Conservation (phyloP, 768 basidiomycete genomes). For the Boletus rufocinnamomeus region DNA sequence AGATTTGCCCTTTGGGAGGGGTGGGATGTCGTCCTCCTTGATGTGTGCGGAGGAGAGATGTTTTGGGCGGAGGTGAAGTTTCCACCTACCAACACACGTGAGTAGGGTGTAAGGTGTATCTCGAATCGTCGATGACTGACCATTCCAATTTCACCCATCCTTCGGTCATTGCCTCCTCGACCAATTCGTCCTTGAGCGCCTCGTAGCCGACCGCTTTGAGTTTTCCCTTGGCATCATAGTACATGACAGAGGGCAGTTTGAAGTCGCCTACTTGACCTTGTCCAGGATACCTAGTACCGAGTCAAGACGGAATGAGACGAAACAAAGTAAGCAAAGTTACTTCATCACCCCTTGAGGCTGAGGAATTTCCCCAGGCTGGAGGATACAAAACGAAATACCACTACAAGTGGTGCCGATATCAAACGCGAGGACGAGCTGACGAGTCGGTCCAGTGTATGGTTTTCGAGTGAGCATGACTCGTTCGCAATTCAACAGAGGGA, state of each 20-base stretch:
- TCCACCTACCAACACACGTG: constrained; percentile 28
- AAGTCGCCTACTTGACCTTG: constrained; percentile 42
- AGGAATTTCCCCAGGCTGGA: constrained; percentile 36
- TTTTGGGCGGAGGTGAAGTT: constrained; percentile 41
- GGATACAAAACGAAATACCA: constrained; percentile 40
- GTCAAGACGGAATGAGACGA: neutral
- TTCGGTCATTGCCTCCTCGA: constrained; percentile 38
- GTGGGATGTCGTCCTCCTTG: constrained; percentile 35
- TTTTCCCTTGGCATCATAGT: constrained; percentile 42
- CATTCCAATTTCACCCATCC: constrained; percentile 48
- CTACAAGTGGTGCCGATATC: constrained; percentile 42
- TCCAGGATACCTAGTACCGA: constrained; percentile 34
- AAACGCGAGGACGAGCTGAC: constrained; percentile 39
- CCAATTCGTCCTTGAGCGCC: constrained; percentile 38
- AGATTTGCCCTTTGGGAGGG: constrained; percentile 42
- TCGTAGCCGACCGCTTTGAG: constrained; percentile 45
- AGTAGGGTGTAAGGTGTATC: neutral
- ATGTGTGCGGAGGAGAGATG: constrained; percentile 28
- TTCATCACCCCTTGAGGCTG: constrained; percentile 29
- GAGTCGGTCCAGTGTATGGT: constrained; percentile 28
- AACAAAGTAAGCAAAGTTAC: neutral
- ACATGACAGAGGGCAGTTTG: constrained; percentile 49
- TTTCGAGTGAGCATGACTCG: constrained; percentile 32
- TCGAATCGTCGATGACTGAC: constrained; percentile 21
- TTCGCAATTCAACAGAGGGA: constrained; percentile 1